Base-by-base conservation (phyloP, 805 yeast genomes). In the Debaryomyces tyrocola region DNA sequence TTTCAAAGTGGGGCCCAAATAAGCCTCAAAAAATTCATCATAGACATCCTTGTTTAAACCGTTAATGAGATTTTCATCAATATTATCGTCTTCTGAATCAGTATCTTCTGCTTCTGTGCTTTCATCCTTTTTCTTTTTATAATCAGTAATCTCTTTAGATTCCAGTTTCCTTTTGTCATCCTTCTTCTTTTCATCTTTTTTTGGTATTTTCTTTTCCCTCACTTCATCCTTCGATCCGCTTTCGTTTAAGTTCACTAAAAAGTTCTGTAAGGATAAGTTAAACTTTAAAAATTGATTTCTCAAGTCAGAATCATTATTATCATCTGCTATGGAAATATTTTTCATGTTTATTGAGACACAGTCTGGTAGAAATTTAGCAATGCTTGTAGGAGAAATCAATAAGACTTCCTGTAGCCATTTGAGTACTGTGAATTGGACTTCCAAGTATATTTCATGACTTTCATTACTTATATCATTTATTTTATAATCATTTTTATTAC, bases 331-430 rank as follows among this genome's bases (percentile, higher is more conserved):
- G 1, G 76, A 62, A 14, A 72, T 56, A 50, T 66, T 70, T 40
- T 68, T 64, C 49, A 91, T 70, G 35, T 89, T 69, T 4, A 85
- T 80, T 1, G 91, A 75, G 12, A 92, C 70, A 34, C 92, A 73
- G 45, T 87, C 84, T 2, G 97, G 90, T 43, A 89, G 77, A 48
- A 80, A 85, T 20, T 84, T 81, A 20, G 87, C 71, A 50, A 92
- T 84, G 39, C 91, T 86, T 34, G 76, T 73, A 1, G 97, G 92
- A 0, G 92, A 82, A 14, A 87, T 81, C 12, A 79, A 80, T 20
- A 94, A 66, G 29, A 94, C 71, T 14, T 83, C 83, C 45, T 80
- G 83, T 12, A 94, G 67, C 99, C 99, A 94, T 40, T 82, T 80
- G 41, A 92, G 70, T 0, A 89, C 89, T 3, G 87, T 87, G 28